phyloP scores from a whole-genome alignment of 2,329 filamentous ascomycete species.

The Botrytis squamosa region DNA sequence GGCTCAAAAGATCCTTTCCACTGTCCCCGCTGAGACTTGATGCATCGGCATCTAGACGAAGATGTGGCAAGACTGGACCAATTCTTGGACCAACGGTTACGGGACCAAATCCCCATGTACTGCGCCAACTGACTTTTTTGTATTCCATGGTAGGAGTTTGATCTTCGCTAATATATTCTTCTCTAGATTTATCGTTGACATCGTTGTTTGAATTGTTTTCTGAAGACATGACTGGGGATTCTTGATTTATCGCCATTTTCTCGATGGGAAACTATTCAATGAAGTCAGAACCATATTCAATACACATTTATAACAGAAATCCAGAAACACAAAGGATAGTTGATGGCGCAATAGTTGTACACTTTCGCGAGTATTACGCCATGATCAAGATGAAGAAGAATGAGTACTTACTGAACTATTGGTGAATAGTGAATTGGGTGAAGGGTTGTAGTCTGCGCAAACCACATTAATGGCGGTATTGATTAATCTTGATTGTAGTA shows the following conservation, averaged over 20 bases:
- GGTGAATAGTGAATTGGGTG: slow-evolving; percentile 17
- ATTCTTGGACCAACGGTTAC: slow-evolving; percentile 33
- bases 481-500: not conserved
- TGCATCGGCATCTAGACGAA: slow-evolving; percentile 32
- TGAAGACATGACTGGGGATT: not conserved
- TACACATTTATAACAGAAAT: not conserved
- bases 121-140: slow-evolving; percentile 13
- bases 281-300: not conserved
- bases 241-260: slow-evolving; percentile 19
- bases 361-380: slow-evolving; percentile 4
- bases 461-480: slow-evolving; percentile 20
- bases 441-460: not conserved
- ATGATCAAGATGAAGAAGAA: not conserved
- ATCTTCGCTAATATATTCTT: not conserved
- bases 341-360: slow-evolving; percentile 7
- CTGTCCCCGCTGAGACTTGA: slow-evolving; percentile 26
- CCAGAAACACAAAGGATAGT: not conserved
- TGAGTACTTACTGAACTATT: slow-evolving; percentile 21
- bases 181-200: not conserved
- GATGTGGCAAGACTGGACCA: slow-evolving; percentile 37
- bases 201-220: slow-evolving; percentile 9
- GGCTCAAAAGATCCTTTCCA: slow-evolving; percentile 43
- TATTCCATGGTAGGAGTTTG: not conserved
- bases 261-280: slow-evolving; percentile 6
- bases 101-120: slow-evolving; percentile 14